Percentiles rank a stretch among this genome's conserved stretches.
Evolutionary conservation across 2,329 filamentous ascomycete species (phyloP).

Genomic region (Pestalotiopsis sp.): DNA sequence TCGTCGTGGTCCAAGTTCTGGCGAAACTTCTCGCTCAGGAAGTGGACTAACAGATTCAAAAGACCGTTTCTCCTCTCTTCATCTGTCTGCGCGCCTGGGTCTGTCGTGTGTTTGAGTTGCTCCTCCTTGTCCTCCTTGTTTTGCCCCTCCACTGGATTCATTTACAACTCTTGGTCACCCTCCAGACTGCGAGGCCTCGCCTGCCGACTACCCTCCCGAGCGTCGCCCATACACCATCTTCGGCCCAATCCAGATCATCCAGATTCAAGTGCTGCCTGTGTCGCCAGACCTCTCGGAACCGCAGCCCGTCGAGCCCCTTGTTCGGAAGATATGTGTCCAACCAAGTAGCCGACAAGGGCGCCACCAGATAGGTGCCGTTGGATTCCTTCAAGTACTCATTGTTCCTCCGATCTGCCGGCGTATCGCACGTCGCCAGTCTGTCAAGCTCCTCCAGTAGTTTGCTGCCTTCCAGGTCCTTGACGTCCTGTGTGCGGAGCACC

Average conservation of each 20-base stretch:
- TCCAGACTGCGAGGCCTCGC: slow-evolving; percentile 64
- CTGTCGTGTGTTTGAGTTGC: background rate
- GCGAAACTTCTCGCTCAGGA: no score
- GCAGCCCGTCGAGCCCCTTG: slow-evolving; percentile 60
- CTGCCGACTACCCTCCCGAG: slow-evolving; percentile 67
- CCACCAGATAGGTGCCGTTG: slow-evolving; percentile 71
- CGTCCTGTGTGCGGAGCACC: slow-evolving; percentile 69
- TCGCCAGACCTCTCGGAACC: slow-evolving; percentile 72
- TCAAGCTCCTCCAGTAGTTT: slow-evolving; percentile 61
- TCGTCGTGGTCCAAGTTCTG: no score
- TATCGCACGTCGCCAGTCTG: slow-evolving; percentile 64
- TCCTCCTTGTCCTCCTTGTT: background rate
- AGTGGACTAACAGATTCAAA: no score
- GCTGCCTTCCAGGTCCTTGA: slow-evolving; percentile 71
- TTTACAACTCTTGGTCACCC: slow-evolving; percentile 63
- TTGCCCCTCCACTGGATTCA: background rate
- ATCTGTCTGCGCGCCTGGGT: no score
- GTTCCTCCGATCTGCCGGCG: slow-evolving; percentile 56
- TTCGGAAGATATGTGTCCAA: slow-evolving; percentile 65
- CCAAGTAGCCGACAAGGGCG: slow-evolving; percentile 72
- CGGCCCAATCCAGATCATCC: slow-evolving; percentile 78
- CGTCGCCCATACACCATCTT: slow-evolving; percentile 76
- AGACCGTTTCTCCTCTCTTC: no score
- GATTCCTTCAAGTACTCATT: slow-evolving; percentile 61
- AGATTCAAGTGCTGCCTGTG: slow-evolving; percentile 71